Conservation (phyloP, 2,329 filamentous ascomycete species). For the Emergomyces africanus region DNA sequence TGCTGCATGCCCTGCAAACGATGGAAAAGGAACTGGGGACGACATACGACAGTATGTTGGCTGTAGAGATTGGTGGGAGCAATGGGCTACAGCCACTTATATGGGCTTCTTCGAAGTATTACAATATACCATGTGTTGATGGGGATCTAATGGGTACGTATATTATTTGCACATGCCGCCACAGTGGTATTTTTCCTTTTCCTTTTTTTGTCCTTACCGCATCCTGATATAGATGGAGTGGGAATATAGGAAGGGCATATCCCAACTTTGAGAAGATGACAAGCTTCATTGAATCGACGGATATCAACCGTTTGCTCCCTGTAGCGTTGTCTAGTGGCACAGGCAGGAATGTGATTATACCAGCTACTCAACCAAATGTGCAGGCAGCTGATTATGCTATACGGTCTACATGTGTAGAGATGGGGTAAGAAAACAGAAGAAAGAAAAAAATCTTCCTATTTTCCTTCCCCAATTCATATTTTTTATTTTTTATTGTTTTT, state of each 20-base stretch:
- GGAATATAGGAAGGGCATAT: slow-evolving; percentile 6
- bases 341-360: slow-evolving; percentile 9
- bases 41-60: slow-evolving; percentile 27
- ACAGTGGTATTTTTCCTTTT: background rate
- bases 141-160: slow-evolving; percentile 39
- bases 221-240: slow-evolving; percentile 19
- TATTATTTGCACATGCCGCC: slow-evolving; percentile 19
- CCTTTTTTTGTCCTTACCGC: too few species aligned
- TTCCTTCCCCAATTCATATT: background rate
- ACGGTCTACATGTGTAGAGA: slow-evolving; percentile 30
- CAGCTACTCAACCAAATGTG: slow-evolving; percentile 1
- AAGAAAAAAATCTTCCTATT: slow-evolving; percentile 8
- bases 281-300: slow-evolving; percentile 32
- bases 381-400: slow-evolving; percentile 24
- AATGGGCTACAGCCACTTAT: slow-evolving; percentile 32
- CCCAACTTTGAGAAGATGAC: slow-evolving; percentile 18
- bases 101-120: slow-evolving; percentile 26
- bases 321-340: slow-evolving; percentile 1
- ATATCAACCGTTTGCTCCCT: slow-evolving; percentile 22
- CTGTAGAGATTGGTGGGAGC: slow-evolving; percentile 22
- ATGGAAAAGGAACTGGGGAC: slow-evolving; percentile 15
- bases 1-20: slow-evolving; percentile 27
- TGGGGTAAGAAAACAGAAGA: too few species aligned
- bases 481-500: too few species aligned
- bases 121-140: slow-evolving; percentile 29